Evolutionary conservation across 2,329 filamentous ascomycete species (phyloP), one percentile per base, ranked within the genome.

Genomic region (Trichocomaceae sp.): DNA sequence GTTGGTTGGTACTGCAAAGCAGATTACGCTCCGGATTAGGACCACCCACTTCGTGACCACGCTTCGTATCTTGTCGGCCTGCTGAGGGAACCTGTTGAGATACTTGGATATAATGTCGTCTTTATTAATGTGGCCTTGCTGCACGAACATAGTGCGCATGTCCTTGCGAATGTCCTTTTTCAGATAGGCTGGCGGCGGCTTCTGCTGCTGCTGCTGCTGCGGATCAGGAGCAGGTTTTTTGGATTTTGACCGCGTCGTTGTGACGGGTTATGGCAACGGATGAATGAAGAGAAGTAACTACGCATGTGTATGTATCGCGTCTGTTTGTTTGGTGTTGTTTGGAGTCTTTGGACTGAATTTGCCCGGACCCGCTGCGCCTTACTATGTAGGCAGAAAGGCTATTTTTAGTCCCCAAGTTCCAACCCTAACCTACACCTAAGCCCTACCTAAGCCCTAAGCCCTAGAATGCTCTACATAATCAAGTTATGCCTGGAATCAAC

Each of bases 111-210:
- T 48, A 0, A 57, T 33, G 5, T 50, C 31, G n/a, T 50, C 15
- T 37, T 15, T 54, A 47, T 57, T 39, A 17, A 57, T 47, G 23
- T 17, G 35, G 22, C 39, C 47, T 35, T 37, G 49, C n/a, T 50
- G 50, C 41, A 37, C 17, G 31, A 50, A 47, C 7, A 31, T 47
- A 15, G 15, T 29, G 15, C 55, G 55, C 47, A 57, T 53, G 15
- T 57, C 51, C 39, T 57, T 50, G 42, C 55, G 55, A 54, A 57
- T 54, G 33, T 54, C 37, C 22, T 29, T 53, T n/a, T 29, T 54
- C 29, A 54, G 23, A 22, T 17, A 19, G 2, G 17, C 17, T 39
- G 35, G 15, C 17, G 4, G 39, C 17, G 20, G n/a, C n/a, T 15
- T 5, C 12, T 53, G 51, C 10, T 19, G 33, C 12, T 42, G 51